These are phyloP conservation scores for Lathyrus oleraceus DNA, from an alignment of 306 rosid species.

Conservation along the genomic window DNA sequence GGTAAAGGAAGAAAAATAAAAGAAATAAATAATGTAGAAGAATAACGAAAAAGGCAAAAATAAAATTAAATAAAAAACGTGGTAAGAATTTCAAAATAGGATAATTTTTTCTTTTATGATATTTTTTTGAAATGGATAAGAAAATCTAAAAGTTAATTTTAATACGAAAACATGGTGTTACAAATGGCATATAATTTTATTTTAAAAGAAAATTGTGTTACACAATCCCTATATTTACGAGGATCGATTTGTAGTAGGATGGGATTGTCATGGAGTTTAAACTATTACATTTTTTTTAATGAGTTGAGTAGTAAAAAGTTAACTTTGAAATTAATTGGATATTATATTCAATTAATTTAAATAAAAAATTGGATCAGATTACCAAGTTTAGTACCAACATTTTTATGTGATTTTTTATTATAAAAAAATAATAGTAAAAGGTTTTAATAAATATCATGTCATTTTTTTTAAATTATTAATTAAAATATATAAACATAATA, in stretches of 20 bases:
- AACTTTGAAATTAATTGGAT: too few species aligned
- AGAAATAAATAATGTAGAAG: constrained; percentile 1
- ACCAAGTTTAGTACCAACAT: too few species aligned
- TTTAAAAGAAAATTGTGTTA: neutral
- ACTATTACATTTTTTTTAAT: neutral
- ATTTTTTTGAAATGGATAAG: too few species aligned
- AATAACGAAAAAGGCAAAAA: neutral
- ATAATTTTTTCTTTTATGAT: neutral
- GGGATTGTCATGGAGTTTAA: too few species aligned
- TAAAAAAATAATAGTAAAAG: too few species aligned
- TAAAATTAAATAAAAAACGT: neutral
- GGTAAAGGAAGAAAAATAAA: constrained; percentile 51
- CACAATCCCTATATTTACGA: neutral
- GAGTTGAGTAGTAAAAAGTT: too few species aligned
- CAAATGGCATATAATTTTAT: neutral
- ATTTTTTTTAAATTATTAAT: too few species aligned
- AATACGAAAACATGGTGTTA: neutral
- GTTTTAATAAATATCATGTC: too few species aligned
- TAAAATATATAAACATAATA: too few species aligned
- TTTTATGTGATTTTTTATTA: too few species aligned
- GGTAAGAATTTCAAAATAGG: constrained; percentile 10
- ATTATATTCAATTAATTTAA: too few species aligned
- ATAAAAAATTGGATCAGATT: too few species aligned
- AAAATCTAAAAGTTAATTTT: neutral
- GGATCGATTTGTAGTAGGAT: neutral